Conservation (phyloP, 345 rosid genomes). For the Boechera stricta region DNA sequence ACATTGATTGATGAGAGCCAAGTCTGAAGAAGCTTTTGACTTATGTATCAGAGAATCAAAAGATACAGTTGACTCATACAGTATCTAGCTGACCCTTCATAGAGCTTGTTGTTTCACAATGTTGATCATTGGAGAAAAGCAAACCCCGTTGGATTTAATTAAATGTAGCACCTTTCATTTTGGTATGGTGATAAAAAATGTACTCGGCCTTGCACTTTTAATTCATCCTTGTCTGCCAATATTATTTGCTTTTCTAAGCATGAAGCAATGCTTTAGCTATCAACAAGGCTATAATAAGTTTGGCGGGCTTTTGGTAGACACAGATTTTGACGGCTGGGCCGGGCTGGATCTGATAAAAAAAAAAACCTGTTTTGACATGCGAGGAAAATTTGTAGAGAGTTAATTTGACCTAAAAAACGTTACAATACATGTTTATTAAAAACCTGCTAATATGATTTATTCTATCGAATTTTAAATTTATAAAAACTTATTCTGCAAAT, state of each 20-base stretch:
- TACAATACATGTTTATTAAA: too few species aligned
- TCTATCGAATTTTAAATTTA: too few species aligned
- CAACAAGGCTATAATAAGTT: background rate
- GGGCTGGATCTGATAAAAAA: background rate
- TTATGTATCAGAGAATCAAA: conserved; percentile 7
- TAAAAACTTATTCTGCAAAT: too few species aligned
- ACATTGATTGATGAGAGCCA: conserved; percentile 2
- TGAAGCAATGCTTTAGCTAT: background rate
- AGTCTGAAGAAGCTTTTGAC: conserved; percentile 7
- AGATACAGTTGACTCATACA: conserved; percentile 13
- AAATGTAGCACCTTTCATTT: background rate
- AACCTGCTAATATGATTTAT: too few species aligned
- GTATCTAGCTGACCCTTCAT: background rate
- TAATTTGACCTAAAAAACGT: too few species aligned
- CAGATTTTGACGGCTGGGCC: background rate
- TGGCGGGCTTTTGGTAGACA: background rate
- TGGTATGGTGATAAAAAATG: background rate
- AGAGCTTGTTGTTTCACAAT: conserved; percentile 15
- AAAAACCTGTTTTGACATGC: background rate
- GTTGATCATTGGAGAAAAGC: background rate
- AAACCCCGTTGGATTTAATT: too few species aligned
- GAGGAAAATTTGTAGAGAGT: background rate
- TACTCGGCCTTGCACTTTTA: background rate
- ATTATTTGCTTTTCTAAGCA: background rate
- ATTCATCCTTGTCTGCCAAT: background rate